A percentile compares a stretch with the other conserved stretches of the same genome.
Evolutionary conservation across 306 rosid genomes (phyloP).

Genomic region (Lablab purpureus): DNA sequence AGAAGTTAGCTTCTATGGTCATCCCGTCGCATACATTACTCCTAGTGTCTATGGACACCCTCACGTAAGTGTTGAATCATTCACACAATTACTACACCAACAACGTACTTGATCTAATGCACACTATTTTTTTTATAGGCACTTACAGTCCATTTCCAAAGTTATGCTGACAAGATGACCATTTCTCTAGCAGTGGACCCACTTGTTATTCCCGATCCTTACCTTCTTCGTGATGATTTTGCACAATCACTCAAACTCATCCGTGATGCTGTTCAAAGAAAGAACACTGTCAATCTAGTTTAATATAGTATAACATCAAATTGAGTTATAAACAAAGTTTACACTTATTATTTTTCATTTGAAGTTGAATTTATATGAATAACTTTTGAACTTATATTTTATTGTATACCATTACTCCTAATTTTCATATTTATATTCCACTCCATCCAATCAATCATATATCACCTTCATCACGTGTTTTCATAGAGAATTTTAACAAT

Average conservation of each 20-base stretch:
- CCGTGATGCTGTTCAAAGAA: conserved; percentile 38
- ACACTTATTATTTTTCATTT: no score
- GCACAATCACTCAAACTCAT: conserved; percentile 67
- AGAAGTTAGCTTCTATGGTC: conserved; percentile 70
- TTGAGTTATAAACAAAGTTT: no score
- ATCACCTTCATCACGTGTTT: no score
- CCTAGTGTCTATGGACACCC: conserved; percentile 78
- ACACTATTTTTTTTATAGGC: conserved; percentile 64
- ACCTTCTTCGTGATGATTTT: conserved; percentile 58
- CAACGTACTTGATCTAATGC: no score
- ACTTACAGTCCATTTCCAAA: conserved; percentile 67
- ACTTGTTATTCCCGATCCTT: conserved; percentile 61
- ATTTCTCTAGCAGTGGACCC: conserved; percentile 65
- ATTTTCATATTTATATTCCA: no score
- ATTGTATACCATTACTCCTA: no score
- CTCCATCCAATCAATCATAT: no score
- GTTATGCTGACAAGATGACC: conserved; percentile 61
- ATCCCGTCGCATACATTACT: conserved; percentile 61
- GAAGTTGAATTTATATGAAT: no score
- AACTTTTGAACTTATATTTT: no score
- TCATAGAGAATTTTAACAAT: no score
- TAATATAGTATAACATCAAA: not conserved
- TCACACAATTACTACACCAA: not conserved
- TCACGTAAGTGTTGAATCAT: conserved; percentile 54
- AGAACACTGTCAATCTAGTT: not conserved